Base-by-base conservation (phyloP, 805 yeast species). In the Zygoascus flipseniorum region DNA sequence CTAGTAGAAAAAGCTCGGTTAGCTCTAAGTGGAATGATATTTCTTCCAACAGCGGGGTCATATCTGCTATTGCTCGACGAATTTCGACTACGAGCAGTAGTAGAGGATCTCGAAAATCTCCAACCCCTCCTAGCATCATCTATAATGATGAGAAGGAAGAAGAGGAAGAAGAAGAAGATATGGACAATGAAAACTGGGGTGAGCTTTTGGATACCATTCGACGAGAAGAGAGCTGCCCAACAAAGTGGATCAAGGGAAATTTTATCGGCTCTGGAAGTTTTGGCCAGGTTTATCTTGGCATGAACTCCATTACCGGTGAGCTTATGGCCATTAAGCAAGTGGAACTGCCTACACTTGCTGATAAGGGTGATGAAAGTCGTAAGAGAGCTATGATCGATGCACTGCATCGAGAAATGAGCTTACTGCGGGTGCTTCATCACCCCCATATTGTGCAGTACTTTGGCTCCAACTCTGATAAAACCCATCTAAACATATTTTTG, bases 301-400 rank as follows among this genome's bases (percentile, higher is more conserved):
- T 93, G 82, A 88, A 90, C 65, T 86, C 96, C 0, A 69, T 84
- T 35, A 89, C 96, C 0, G 99, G 99, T 44, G 98, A 89, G 65
- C 74, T 93, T 50, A 88, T 92, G 96, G 99, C 98, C 0, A 97
- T 93, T 18, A 93, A 93, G 65, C 97, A 90, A 66, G 97, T 93
- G 0, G 85, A 84, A 47, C 66, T 90, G 16, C 83, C 86, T 1
- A 26, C 39, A 2, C 68, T 55, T 53, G 76, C 63, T 18, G 62
- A 58, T 37, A 60, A 57, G 18, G 66, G 56, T 47, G 70, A 45
- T 53, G 72, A 52, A 57, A 72, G 47, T 59, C 68, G 62, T 54
- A 77, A 76, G 57, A 69, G 68, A 51, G 71, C 73, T 54, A 83
- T 89, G 85, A 79, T 86, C 14, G 89, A 85, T 57, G 95, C 96